Evolutionary conservation across 257 asterid genomes (phyloP), one percentile per base, ranked within the genome.

Genomic region (Solanum pinnatisectum): DNA sequence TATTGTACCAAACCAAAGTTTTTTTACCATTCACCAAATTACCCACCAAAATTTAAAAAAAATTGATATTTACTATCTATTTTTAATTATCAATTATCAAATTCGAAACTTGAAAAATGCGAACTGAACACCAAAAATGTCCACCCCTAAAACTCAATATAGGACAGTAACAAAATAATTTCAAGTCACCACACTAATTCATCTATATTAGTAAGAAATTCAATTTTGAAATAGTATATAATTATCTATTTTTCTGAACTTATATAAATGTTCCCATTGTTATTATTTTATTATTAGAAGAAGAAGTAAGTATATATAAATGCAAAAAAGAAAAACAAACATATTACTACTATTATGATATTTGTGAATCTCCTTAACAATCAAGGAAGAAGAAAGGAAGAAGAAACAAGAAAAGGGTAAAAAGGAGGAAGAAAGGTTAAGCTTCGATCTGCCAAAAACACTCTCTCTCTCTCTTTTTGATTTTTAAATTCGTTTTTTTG

Each of bases 401-500:
- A 95, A 92, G 96, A 88, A 94, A 93, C 93, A 88, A 95, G 88
- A 92, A 87, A 90, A 91, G 86, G 82, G 78, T 49, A 44, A 89
- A 89, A 91, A 91, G 94, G 83, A 83, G 87, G 87, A 85, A 68
- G 87, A 68, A 85, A 85, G 87, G 87, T 68, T 88, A 87, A 91
- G 92, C 92, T 91, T 94, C 91, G 91, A 83, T 89, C 92, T 92
- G 93, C 83, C 90, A 88, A 59, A 78, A 88, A 91, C 89, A 89
- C 91, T 89, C 76, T 6, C 76, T 63, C 16, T 68, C 87, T 87
- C 44, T 70, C 59, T 59, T 76, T 87, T 86, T 59, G 5, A 60
- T 82, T 90, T 90, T 87, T 87, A 59, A 20, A 59, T 59, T 59
- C 25, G 67, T 25, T 68, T 65, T 39, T 36, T 27, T 14, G 60